These are phyloP conservation scores for Cryptococcus sp. DNA, from an alignment of 1,284 basidiomycete species.

Conservation along the genomic window DNA sequence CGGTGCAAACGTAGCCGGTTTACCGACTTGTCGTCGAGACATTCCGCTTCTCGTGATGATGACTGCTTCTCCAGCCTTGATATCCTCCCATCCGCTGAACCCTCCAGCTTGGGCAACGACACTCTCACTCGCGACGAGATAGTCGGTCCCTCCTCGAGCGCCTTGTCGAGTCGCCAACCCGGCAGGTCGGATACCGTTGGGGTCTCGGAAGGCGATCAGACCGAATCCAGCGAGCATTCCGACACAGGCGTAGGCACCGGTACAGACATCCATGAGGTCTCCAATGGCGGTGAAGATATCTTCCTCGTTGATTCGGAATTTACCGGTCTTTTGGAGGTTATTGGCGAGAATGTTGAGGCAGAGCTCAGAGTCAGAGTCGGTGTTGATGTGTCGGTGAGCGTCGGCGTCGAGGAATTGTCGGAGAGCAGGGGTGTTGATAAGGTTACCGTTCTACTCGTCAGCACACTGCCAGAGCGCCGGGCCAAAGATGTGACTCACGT, in stretches of 20 bases:
- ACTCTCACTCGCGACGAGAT: constrained; percentile 90
- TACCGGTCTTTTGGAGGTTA: constrained; percentile 96
- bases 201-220: constrained; percentile 96
- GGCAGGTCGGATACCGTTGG: constrained; percentile 94
- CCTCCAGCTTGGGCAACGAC: constrained; percentile 92
- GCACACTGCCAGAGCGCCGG: background rate
- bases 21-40: constrained; percentile 65
- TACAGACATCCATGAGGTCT: constrained; percentile 79
- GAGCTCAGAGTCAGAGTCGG: constrained; percentile 94
- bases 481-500: constrained; percentile 57
- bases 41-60: constrained; percentile 82
- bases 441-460: constrained; percentile 80
- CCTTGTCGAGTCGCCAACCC: constrained; percentile 65
- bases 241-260: constrained; percentile 93
- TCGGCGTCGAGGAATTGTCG: constrained; percentile 91
- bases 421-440: constrained; percentile 85
- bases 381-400: constrained; percentile 98
- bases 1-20: constrained; percentile 75
- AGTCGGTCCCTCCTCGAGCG: constrained; percentile 60
- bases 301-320: constrained; percentile 99
- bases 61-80: constrained; percentile 88
- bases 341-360: constrained; percentile 96
- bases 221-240: constrained; percentile 99
- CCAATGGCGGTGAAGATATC: constrained; percentile 95
- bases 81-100: constrained; percentile 88